Percentiles rank a stretch among this genome's conserved stretches.
These are phyloP conservation scores for Trypanosoma theileri DNA, from an alignment of 208 protist species.

Conservation along the genomic window DNA sequence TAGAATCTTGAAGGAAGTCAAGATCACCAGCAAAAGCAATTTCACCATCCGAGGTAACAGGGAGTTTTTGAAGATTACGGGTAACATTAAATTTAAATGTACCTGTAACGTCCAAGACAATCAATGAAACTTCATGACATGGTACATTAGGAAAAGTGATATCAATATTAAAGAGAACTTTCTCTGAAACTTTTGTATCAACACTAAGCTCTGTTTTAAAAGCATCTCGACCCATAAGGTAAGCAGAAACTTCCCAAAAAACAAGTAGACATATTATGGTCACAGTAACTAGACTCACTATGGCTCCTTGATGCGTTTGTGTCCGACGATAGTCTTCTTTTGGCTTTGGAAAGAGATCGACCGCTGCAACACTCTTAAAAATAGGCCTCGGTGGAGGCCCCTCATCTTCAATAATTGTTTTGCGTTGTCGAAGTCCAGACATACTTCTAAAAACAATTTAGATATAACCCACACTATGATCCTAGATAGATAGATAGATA, in stretches of 20 bases:
- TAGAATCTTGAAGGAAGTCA: constrained; percentile 11
- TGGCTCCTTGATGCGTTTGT: constrained; percentile 49
- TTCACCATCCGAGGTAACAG: constrained; percentile 29
- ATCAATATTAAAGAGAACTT: constrained; percentile 76
- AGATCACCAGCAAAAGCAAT: constrained; percentile 33
- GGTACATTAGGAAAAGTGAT: constrained; percentile 63
- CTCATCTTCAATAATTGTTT: constrained; percentile 11
- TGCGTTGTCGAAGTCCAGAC: constrained; percentile 31
- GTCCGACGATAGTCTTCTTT: constrained; percentile 60
- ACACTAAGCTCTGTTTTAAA: constrained; percentile 66
- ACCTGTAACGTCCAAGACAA: constrained; percentile 66
- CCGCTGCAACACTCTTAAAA: constrained; percentile 36
- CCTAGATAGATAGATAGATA: not conserved
- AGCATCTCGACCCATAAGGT: constrained; percentile 52
- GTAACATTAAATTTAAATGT: constrained; percentile 54
- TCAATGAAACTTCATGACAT: constrained; percentile 73
- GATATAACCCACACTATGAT: not conserved
- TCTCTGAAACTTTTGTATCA: constrained; percentile 40
- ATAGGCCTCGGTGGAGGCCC: constrained; percentile 22
- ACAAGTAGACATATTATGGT: constrained; percentile 47
- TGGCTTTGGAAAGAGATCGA: constrained; percentile 66
- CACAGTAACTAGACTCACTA: constrained; percentile 50
- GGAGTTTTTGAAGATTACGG: constrained; percentile 57
- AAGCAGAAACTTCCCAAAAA: constrained; percentile 49
- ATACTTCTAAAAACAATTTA: not conserved